phyloP scores from a whole-genome alignment of 768 basidiomycete genomes.

The Lactifluus volemus region DNA sequence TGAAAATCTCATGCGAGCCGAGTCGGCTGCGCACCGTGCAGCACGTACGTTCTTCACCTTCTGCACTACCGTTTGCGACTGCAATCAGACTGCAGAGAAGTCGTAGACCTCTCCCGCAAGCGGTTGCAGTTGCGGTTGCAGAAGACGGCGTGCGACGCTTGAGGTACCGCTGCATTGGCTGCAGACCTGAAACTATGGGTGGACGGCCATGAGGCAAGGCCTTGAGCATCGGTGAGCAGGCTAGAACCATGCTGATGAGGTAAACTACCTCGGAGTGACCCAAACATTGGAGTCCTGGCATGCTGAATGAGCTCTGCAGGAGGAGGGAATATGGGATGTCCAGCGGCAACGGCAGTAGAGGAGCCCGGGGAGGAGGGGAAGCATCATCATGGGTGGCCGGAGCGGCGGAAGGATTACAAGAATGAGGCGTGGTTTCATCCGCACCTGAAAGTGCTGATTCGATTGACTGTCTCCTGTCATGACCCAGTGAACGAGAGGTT shows the following conservation, averaged over 20 bases:
- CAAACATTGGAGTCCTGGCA: slow-evolving; percentile 79
- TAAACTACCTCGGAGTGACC: slow-evolving; percentile 45
- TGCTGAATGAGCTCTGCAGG: slow-evolving; percentile 88
- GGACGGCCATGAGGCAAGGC: slow-evolving; percentile 60
- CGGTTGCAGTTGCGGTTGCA: slow-evolving; percentile 34
- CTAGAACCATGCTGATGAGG: slow-evolving; percentile 63
- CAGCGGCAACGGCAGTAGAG: slow-evolving; percentile 74
- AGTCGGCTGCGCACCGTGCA: no score
- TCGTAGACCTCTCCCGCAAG: slow-evolving; percentile 52
- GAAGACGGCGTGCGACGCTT: slow-evolving; percentile 35
- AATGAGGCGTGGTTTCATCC: slow-evolving; percentile 38
- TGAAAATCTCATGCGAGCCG: no score
- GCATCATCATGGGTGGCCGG: slow-evolving; percentile 69
- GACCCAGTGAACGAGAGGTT: slow-evolving; percentile 42
- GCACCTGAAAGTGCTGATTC: no score
- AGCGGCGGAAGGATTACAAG: slow-evolving; percentile 54
- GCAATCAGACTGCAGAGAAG: slow-evolving; percentile 62
- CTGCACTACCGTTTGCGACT: no score
- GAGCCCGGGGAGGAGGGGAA: slow-evolving; percentile 66
- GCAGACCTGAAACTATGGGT: slow-evolving; percentile 80
- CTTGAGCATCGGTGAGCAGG: slow-evolving; percentile 60
- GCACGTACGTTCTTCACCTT: no score
- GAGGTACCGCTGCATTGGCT: slow-evolving; percentile 45
- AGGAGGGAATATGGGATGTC: slow-evolving; percentile 86
- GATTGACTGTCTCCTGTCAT: slow-evolving; percentile 63